phyloP scores from a whole-genome alignment of 2,329 filamentous ascomycete genomes.

The Cladophialophora yegresii region DNA sequence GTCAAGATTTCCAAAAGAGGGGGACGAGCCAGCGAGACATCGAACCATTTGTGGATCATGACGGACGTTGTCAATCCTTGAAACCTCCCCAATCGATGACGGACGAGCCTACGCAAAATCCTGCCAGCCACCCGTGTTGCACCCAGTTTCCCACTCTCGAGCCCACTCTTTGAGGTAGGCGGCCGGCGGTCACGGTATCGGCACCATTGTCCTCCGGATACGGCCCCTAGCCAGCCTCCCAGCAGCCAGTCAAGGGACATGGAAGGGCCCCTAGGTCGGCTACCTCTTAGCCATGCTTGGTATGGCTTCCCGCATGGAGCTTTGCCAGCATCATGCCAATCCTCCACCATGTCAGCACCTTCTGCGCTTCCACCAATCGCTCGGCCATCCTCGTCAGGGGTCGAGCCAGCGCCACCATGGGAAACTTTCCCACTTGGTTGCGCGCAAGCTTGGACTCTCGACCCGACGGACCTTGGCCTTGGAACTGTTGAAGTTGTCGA shows the following conservation, averaged over 20 bases:
- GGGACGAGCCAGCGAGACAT: background rate
- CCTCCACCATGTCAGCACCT: slow-evolving; percentile 23
- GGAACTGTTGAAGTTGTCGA: slow-evolving; percentile 45
- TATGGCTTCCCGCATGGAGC: slow-evolving; percentile 23
- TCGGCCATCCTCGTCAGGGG: slow-evolving; percentile 26
- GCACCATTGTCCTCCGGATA: slow-evolving; percentile 18
- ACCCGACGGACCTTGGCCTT: slow-evolving; percentile 36
- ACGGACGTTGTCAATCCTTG: slow-evolving; percentile 23
- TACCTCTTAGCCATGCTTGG: slow-evolving; percentile 22
- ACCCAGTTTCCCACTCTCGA: slow-evolving; percentile 23
- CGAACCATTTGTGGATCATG: slow-evolving; percentile 24
- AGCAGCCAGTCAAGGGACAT: slow-evolving; percentile 26
- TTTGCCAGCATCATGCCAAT: slow-evolving; percentile 27
- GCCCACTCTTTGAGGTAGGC: slow-evolving; percentile 1
- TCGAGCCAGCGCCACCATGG: slow-evolving; percentile 23
- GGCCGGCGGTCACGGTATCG: slow-evolving; percentile 11
- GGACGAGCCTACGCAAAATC: slow-evolving; percentile 9
- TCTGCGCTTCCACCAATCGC: slow-evolving; percentile 23
- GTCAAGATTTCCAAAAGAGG: slow-evolving; percentile 19
- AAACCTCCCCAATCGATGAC: slow-evolving; percentile 33
- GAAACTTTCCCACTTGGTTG: slow-evolving; percentile 29
- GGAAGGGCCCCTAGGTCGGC: slow-evolving; percentile 26
- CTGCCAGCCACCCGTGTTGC: slow-evolving; percentile 25
- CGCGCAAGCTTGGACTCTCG: slow-evolving; percentile 27
- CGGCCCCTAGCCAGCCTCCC: slow-evolving; percentile 22